Evolutionary conservation across 192 early-diverging fungal genomes (phyloP).

Genomic region (Linnemannia hyalina): DNA sequence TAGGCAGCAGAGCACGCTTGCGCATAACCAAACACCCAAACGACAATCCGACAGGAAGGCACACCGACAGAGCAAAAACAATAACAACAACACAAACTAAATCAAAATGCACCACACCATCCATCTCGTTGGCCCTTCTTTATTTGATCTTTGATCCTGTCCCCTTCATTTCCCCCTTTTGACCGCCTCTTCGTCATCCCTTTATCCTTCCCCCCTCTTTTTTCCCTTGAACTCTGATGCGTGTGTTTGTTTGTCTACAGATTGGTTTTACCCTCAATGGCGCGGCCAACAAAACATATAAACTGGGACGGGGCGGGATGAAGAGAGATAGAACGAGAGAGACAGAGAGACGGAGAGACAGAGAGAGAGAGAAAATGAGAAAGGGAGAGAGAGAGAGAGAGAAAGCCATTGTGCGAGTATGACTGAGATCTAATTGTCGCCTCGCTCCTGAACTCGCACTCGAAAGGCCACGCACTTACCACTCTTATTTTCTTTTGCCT

Average conservation of each 20-base stretch:
- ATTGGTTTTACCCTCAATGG: too few relatives aligned
- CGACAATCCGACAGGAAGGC: neutral
- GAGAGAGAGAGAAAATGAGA: too few relatives aligned
- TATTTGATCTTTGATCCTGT: slow-evolving; percentile 11
- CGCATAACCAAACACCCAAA: neutral
- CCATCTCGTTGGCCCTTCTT: neutral
- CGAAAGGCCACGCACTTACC: neutral
- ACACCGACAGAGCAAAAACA: neutral
- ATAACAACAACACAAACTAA: neutral
- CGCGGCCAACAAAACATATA: too few relatives aligned
- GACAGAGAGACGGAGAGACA: too few relatives aligned
- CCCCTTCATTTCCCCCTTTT: neutral
- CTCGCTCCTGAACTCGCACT: neutral
- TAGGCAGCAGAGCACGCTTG: neutral
- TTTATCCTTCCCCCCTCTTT: neutral
- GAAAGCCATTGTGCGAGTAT: neutral
- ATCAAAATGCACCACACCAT: neutral
- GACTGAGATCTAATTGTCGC: neutral
- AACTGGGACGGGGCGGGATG: neutral
- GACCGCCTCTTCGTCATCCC: slow-evolving; percentile 10
- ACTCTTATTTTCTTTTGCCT: neutral
- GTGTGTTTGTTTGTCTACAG: neutral
- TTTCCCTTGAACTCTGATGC: slow-evolving; percentile 12
- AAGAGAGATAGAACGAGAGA: neutral
- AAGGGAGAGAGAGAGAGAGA: neutral